Evolutionary conservation across 225 moss, liverwort and hornwort species (phyloP), one percentile per base, ranked within the genome.

Genomic region (Anthoceros angustus): DNA sequence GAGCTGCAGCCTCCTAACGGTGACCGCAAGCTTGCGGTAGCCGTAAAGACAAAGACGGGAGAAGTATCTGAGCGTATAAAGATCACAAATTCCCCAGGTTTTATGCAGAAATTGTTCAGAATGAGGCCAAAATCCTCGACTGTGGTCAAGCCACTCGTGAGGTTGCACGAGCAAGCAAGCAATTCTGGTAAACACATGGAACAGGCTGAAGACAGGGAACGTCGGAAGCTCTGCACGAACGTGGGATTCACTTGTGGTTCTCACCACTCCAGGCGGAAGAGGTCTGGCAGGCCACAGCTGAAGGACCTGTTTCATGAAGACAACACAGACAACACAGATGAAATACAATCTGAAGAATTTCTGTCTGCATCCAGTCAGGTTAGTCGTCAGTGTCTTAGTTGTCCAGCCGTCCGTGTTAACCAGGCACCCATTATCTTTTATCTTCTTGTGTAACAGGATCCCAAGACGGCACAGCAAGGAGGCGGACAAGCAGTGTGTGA

Each of bases 221-320:
- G 14, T 5, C n/a, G 18, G 46, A 48, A 48, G 16, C 18, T 55
- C 55, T 55, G 55, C 14, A 55, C 55, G 7, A 23, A 55, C 23
- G 55, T 55, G 55, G 55, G n/a, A 23, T 55, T 55, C 55, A 55
- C 55, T 20, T 55, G 55, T 12, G 55, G 55, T 55, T 23, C 55
- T 55, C 55, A 55, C 23, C 55, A 18, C n/a, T 3, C 8, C n/a
- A 18, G 55, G 7, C 55, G 55, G n/a, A 55, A 55, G n/a, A 55
- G 55, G 55, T 55, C 55, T 0, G 55, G 55, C n/a, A 55, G n/a
- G 23, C 55, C 55, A 8, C 55, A 55, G 4, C 14, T 55, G 23
- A 18, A 23, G n/a, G 55, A 55, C 8, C 23, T 55, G 18, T 15
- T 55, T 55, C 32, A 32, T 1, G 18, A 55, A 55, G 16, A 55